Evolutionary conservation across 23 red algal species (phyloP), one percentile per base, ranked within the genome.

Genomic region (Gracilaria gracilis): DNA sequence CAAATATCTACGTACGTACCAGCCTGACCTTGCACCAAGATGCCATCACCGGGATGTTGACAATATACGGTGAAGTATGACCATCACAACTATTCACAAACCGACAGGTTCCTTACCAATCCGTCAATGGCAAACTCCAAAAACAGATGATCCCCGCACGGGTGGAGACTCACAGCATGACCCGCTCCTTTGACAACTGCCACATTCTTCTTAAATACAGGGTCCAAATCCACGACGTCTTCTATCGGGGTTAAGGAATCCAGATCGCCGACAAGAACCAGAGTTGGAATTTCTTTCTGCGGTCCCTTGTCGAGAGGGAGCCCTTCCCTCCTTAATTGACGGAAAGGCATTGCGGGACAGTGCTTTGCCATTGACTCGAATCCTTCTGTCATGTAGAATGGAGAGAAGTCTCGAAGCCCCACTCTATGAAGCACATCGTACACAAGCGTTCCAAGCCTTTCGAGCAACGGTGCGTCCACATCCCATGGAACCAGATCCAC

Each of bases 401-500:
- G 67, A 42, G 67, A 73, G 44, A 39, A 73, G 13, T 2, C 67
- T 23, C 19, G 4, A 0, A 73, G 35, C 35, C 67, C 34, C 35
- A 73, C 67, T 37, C 44, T 73, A 21, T 9, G 33, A 2, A 40
- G 8, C 33, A 73, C 34, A 21, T 73, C 67, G 4, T 44, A 37
- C 11, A 37, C 67, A 37, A 73, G 35, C 36, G 1, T 73, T 20
- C 16, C 28, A 1, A 39, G 31, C 67, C 67, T 73, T 24, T 42
- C 67, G 2, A 73, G 1, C 36, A 73, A 73, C 21, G 36, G 5
- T 2, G 67, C 67, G 34, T 73, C 12, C 3, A 19, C 38, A 24
- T 73, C 67, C 67, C 67, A 73, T 0, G 67, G 67, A 73, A 73
- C 67, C 8, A 73, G 28, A 13, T 73, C 67, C 1, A 73, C 16